These are phyloP conservation scores for Macrolepiota fuliginosa DNA, from an alignment of 768 basidiomycete genomes.

Conservation along the genomic window DNA sequence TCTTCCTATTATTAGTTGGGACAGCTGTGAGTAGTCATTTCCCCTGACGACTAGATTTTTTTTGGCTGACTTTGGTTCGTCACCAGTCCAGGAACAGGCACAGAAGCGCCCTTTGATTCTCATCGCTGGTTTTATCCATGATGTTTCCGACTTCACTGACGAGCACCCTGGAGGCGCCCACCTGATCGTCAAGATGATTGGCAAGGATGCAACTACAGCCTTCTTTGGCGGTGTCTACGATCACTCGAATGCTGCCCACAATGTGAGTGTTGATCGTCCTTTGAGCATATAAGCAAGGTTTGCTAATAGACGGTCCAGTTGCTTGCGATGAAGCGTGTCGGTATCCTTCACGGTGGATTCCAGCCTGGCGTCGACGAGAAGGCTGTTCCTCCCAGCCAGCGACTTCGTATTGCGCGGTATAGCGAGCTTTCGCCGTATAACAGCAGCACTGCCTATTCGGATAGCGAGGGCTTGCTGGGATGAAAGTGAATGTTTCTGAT, in stretches of 20 bases:
- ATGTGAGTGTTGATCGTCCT: constrained; percentile 41
- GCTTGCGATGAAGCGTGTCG: constrained; percentile 66
- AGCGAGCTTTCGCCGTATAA: constrained; percentile 54
- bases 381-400: constrained; percentile 69
- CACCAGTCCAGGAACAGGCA: constrained; percentile 73
- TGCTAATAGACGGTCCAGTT: constrained; percentile 29
- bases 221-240: constrained; percentile 94
- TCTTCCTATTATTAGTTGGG: constrained; percentile 83
- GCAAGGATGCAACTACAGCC: constrained; percentile 88
- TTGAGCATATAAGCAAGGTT: background rate
- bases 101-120: constrained; percentile 79
- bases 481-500: constrained; percentile 16
- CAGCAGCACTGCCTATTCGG: constrained; percentile 56
- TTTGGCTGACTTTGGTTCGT: background rate
- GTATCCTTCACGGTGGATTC: constrained; percentile 58
- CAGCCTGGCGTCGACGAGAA: constrained; percentile 60
- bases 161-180: constrained; percentile 93
- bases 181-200: constrained; percentile 78
- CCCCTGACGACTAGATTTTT: background rate
- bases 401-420: constrained; percentile 66
- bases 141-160: constrained; percentile 78
- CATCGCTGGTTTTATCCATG: constrained; percentile 92
- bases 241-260: constrained; percentile 87
- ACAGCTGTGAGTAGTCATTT: constrained; percentile 58
- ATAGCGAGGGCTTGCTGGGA: constrained; percentile 51